phyloP scores from a whole-genome alignment of 352 stramenopile species.

The Pythium scleroteichum region DNA sequence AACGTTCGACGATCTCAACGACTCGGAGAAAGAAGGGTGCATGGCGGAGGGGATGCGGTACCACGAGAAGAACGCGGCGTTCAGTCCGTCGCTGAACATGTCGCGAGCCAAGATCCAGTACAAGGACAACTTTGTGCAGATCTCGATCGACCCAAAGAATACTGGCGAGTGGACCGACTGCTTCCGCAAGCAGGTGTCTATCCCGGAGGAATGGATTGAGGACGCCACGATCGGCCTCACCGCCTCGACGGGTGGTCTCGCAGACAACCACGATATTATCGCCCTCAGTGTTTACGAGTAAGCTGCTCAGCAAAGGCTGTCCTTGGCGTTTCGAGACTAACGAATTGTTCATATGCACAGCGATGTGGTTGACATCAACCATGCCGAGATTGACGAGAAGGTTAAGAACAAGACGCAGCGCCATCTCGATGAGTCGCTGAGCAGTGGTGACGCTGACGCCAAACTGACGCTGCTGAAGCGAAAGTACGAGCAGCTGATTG shows the following conservation, averaged over 20 bases:
- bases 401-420: constrained; percentile 55
- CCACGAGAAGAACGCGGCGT: constrained; percentile 79
- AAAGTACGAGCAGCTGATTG: constrained; percentile 78
- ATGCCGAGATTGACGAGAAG: constrained; percentile 53
- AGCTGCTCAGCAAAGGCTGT: constrained; percentile 15
- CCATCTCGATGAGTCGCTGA: constrained; percentile 50
- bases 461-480: constrained; percentile 71
- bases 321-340: not conserved
- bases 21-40: constrained; percentile 69
- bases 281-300: constrained; percentile 78
- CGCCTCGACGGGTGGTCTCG: constrained; percentile 78
- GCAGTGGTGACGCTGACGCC: constrained; percentile 52
- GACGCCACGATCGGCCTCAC: constrained; percentile 73
- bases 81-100: constrained; percentile 78
- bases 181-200: constrained; percentile 49
- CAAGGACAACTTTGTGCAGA: constrained; percentile 63
- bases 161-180: constrained; percentile 75
- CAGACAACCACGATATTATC: constrained; percentile 85
- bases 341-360: constrained; percentile 32
- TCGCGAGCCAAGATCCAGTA: constrained; percentile 81
- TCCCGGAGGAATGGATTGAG: constrained; percentile 59
- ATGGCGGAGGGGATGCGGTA: constrained; percentile 78
- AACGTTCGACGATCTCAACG: constrained; percentile 75
- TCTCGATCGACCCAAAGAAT: constrained; percentile 75
- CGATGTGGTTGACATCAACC: constrained; percentile 63